phyloP scores from a whole-genome alignment of 2,329 filamentous ascomycete species.

The Fusarium chlamydosporum region DNA sequence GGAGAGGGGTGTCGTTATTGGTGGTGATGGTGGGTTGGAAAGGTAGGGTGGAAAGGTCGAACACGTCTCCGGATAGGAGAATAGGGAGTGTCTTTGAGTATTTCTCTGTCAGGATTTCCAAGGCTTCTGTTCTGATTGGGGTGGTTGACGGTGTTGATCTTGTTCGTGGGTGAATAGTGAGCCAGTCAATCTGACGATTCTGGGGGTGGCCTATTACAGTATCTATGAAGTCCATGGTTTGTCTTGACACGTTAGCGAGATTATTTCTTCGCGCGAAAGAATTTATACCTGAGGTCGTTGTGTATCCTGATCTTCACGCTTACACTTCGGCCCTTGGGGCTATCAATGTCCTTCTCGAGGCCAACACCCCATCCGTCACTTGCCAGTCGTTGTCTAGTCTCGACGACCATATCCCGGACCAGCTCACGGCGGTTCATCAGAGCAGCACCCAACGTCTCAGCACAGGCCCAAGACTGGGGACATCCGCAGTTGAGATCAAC shows the following conservation, averaged over 20 bases:
- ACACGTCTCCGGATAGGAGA: slow-evolving; percentile 78
- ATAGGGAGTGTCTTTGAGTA: slow-evolving; percentile 71
- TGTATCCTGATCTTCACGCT: slow-evolving; percentile 80
- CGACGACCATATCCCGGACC: slow-evolving; percentile 75
- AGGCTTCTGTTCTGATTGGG: slow-evolving; percentile 73
- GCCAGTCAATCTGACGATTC: slow-evolving; percentile 72
- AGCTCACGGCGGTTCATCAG: slow-evolving; percentile 75
- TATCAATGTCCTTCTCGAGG: slow-evolving; percentile 60
- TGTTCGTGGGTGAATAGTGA: slow-evolving; percentile 78
- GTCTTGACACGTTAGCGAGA: slow-evolving; percentile 51
- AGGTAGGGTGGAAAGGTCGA: slow-evolving; percentile 67
- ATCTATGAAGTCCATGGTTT: slow-evolving; percentile 73
- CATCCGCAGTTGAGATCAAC: slow-evolving; percentile 81
- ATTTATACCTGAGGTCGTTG: slow-evolving; percentile 67
- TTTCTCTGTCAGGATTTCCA: slow-evolving; percentile 67
- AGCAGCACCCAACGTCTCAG: slow-evolving; percentile 76
- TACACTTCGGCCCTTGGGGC: slow-evolving; percentile 67
- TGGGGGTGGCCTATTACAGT: slow-evolving; percentile 70
- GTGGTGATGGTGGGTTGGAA: slow-evolving; percentile 54
- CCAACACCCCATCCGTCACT: slow-evolving; percentile 68
- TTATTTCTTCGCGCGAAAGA: not conserved
- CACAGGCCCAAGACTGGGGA: slow-evolving; percentile 79
- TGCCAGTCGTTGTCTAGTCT: slow-evolving; percentile 66
- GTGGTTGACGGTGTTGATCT: slow-evolving; percentile 71
- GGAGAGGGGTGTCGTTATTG: slow-evolving; percentile 41